Base-by-base conservation (phyloP, 257 asterid genomes). In the Salvia miltiorrhiza region DNA sequence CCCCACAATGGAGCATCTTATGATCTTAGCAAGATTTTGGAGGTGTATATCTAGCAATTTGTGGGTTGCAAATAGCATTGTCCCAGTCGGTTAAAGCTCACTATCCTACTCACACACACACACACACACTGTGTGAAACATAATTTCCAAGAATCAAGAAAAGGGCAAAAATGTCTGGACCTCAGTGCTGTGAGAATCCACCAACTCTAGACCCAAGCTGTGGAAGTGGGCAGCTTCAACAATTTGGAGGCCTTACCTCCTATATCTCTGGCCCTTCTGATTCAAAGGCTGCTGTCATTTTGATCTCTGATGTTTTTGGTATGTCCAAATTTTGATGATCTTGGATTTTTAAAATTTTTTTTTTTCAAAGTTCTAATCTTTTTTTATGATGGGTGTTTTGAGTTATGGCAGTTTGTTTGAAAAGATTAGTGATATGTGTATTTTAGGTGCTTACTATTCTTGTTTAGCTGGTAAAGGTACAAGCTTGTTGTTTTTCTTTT, bases 301-400 rank as follows among this genome's bases (percentile, higher is more conserved):
- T 84, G 26, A 28, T 81, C 73, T 65, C 91, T 11, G 96, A 88
- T 78, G 49, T 83, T 71, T 84, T 28, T 73, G 96, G 96, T 88
- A 74, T 35, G 67, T 11, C 20, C 48, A 10, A 44, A 1, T 1
- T 10, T 52, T 1, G 14, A 11, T 50, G n/a, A 17, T 16, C 26
- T 13, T 57, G 65, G 19, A 11, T 49, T 54, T n/a, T n/a, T n/a
- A n/a, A n/a, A n/a, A n/a, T n/a, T n/a, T n/a, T n/a, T n/a, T n/a
- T n/a, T 32, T 54, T 48, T 16, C 19, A 48, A n/a, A 73, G 60
- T n/a, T 65, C 47, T 21, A 17, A 39, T 41, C 30, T 20, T 52
- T 17, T 32, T 45, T 1, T 6, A 17, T 48, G 55, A 48, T 48
- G 1, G 30, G 30, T 26, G 30, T 26, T 26, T 26, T 26, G 30